A percentile compares a stretch with the other conserved stretches of the same genome.
Conservation (phyloP, 2,329 filamentous ascomycete genomes). For the Dactylellina sp. region DNA sequence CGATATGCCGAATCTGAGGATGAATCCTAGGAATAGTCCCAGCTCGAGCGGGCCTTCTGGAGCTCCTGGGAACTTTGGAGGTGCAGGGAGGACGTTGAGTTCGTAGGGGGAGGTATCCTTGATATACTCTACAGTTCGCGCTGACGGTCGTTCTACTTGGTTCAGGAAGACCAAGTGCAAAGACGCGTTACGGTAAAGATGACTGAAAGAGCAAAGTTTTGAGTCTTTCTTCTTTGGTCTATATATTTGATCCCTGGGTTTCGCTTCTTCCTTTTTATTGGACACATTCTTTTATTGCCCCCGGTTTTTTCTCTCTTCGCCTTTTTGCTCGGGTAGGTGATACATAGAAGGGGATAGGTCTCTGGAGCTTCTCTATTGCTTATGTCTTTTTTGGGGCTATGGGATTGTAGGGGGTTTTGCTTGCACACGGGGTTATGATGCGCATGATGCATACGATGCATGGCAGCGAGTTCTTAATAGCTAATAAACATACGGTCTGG, state of each 20-base stretch:
- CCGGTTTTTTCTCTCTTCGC: neutral
- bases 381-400: neutral
- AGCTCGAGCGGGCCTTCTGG: neutral
- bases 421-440: slow-evolving; percentile 7
- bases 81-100: slow-evolving; percentile 37
- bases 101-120: too few relatives aligned
- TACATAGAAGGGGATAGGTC: slow-evolving; percentile 15
- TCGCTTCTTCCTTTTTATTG: slow-evolving; percentile 15
- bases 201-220: neutral
- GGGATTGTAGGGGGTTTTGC: neutral
- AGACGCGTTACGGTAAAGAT: neutral
- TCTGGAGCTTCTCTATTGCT: neutral
- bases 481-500: neutral
- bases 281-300: slow-evolving; percentile 32
- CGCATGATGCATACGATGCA: slow-evolving; percentile 6
- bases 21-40: slow-evolving; percentile 52
- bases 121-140: neutral
- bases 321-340: neutral
- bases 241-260: slow-evolving; percentile 1
- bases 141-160: too few relatives aligned
- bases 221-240: neutral
- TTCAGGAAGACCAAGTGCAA: neutral
- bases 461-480: slow-evolving; percentile 23
- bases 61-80: slow-evolving; percentile 40
- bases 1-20: slow-evolving; percentile 51